These are phyloP conservation scores for Camelina sativa DNA, from an alignment of 345 rosid species.

Conservation along the genomic window DNA sequence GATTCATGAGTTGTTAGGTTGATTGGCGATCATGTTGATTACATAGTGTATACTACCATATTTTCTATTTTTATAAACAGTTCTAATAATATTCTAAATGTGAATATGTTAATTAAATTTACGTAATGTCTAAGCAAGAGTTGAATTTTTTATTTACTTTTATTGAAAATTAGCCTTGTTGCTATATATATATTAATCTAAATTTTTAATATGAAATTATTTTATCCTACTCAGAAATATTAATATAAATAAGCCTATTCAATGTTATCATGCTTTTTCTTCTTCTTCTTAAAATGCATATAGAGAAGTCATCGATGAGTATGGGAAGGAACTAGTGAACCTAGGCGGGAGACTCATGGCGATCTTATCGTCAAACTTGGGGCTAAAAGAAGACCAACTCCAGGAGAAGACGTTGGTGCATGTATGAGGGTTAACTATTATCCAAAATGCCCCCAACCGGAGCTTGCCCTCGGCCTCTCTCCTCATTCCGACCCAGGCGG, in stretches of 20 bases:
- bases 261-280: not conserved
- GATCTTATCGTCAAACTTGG: constrained; percentile 69
- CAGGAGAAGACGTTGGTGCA: constrained; percentile 73
- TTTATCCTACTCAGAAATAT: not conserved
- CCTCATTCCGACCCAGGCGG: constrained; percentile 97
- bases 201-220: no score
- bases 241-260: not conserved
- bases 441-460: constrained; percentile 91
- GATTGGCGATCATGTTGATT: constrained; percentile 1
- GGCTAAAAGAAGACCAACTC: constrained; percentile 57
- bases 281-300: not conserved
- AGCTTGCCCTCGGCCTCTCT: constrained; percentile 78
- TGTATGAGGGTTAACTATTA: constrained; percentile 84
- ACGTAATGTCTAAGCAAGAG: not conserved
- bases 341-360: constrained; percentile 65
- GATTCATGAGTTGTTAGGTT: not conserved
- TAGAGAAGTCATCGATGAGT: constrained; percentile 77
- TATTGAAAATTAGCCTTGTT: not conserved
- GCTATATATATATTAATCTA: not conserved
- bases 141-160: not conserved
- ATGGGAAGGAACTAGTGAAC: constrained; percentile 62
- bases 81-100: not conserved
- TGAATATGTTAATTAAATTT: not conserved
- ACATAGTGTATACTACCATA: not conserved
- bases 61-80: not conserved